phyloP scores from a whole-genome alignment of 2,329 filamentous ascomycete species.

The Scedosporium boydii region DNA sequence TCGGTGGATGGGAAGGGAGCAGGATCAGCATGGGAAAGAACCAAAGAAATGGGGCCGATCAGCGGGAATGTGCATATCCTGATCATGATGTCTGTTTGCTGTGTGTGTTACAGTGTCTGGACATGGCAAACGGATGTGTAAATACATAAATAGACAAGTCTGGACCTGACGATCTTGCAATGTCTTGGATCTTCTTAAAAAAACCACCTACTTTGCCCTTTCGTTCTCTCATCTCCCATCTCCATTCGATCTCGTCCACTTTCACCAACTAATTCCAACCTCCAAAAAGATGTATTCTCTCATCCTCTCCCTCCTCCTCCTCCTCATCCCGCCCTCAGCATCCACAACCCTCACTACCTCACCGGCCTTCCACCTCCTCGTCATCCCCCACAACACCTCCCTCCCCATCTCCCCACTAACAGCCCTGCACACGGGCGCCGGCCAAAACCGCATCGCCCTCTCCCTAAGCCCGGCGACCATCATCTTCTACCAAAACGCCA shows the following conservation, averaged over 20 bases:
- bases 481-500: slow-evolving; percentile 3
- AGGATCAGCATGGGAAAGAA: too few relatives aligned
- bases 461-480: background rate
- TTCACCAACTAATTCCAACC: background rate
- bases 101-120: too few relatives aligned
- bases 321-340: background rate
- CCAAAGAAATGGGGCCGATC: too few relatives aligned
- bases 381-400: slow-evolving; percentile 14
- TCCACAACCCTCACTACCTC: background rate
- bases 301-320: background rate
- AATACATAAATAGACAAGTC: too few relatives aligned
- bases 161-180: too few relatives aligned
- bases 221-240: background rate
- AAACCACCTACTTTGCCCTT: too few relatives aligned
- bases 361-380: slow-evolving; percentile 2
- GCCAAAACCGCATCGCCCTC: background rate
- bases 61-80: too few relatives aligned
- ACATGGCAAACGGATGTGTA: too few relatives aligned
- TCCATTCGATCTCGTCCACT: background rate
- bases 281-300: background rate
- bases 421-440: slow-evolving; percentile 2
- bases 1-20: too few relatives aligned
- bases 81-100: too few relatives aligned
- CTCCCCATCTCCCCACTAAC: background rate
- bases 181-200: too few relatives aligned